Evolutionary conservation across 108 stramenopile genomes (phyloP).

Genomic region (Discostella pseudostelligera): DNA sequence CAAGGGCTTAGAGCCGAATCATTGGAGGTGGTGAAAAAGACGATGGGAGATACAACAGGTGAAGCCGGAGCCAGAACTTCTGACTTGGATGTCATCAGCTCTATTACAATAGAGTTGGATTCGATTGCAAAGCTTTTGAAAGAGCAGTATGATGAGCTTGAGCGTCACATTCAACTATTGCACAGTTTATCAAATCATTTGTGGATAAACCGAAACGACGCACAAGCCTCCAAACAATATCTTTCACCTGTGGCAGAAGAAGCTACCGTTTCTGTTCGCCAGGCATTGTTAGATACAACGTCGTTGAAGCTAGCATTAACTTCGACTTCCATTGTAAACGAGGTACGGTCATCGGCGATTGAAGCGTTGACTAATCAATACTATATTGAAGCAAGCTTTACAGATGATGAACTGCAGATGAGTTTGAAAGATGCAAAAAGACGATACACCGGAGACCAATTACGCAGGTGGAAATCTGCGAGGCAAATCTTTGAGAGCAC

Average conservation of each 20-base stretch:
- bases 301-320: conserved; percentile 35
- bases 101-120: conserved; percentile 40
- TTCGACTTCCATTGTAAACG: conserved; percentile 16
- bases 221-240: conserved; percentile 51
- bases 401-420: conserved; percentile 55
- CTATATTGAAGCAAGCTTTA: conserved; percentile 32
- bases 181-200: conserved; percentile 33
- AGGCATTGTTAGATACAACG: conserved; percentile 29
- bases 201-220: conserved; percentile 61
- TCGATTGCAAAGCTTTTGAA: conserved; percentile 42
- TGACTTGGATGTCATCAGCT: conserved; percentile 49
- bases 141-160: conserved; percentile 30
- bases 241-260: conserved; percentile 49
- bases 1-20: conserved; percentile 54
- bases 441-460: conserved; percentile 56
- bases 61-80: conserved; percentile 48
- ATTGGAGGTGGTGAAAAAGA: conserved; percentile 47
- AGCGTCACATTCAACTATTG: conserved; percentile 52
- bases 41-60: conserved; percentile 61
- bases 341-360: conserved; percentile 47
- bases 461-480: conserved; percentile 81
- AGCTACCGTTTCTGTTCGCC: conserved; percentile 20
- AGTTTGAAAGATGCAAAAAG: conserved; percentile 62
- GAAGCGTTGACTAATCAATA: conserved; percentile 48
- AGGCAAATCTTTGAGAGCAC: conserved; percentile 44